Conservation (phyloP, 2,329 filamentous ascomycete genomes). For the Neocucurbitaria cava region DNA sequence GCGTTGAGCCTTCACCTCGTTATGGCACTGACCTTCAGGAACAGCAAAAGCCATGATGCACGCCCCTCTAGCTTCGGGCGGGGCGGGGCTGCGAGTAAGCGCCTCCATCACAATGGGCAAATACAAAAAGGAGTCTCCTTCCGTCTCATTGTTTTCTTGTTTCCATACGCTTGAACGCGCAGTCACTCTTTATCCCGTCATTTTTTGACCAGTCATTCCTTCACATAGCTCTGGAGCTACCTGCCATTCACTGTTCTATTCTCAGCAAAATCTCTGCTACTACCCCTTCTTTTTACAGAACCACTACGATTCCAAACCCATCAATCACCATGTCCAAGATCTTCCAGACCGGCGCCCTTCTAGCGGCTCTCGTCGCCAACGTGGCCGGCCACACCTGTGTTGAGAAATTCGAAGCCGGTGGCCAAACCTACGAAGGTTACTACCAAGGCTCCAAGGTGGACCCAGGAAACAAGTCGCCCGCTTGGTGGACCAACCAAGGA, state of each 20-base stretch:
- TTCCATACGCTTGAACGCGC: slow-evolving; percentile 15
- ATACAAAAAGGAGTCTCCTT: slow-evolving; percentile 25
- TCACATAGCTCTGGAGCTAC: slow-evolving; percentile 43
- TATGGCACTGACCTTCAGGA: slow-evolving; percentile 14
- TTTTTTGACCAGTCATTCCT: slow-evolving; percentile 34
- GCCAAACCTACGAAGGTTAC: slow-evolving; percentile 39
- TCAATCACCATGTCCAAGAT: slow-evolving; percentile 35
- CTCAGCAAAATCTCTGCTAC: neutral
- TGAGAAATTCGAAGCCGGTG: slow-evolving; percentile 33
- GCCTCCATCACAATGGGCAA: slow-evolving; percentile 7
- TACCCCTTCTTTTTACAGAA: neutral
- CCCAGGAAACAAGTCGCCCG: slow-evolving; percentile 35
- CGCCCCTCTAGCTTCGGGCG: slow-evolving; percentile 10
- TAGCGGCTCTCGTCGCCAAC: slow-evolving; percentile 35
- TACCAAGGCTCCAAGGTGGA: slow-evolving; percentile 33
- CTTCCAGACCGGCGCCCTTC: slow-evolving; percentile 33
- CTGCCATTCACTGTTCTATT: slow-evolving; percentile 15
- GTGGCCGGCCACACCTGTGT: slow-evolving; percentile 38
- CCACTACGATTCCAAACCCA: neutral
- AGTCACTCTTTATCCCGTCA: slow-evolving; percentile 35
- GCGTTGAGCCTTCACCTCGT: slow-evolving; percentile 15
- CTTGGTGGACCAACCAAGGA: slow-evolving; percentile 43
- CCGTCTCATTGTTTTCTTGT: slow-evolving; percentile 8
- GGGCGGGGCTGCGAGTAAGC: slow-evolving; percentile 13
- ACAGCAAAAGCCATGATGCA: slow-evolving; percentile 13